Conservation (phyloP, 2,329 filamentous ascomycete genomes). For the Alternaria sp. region DNA sequence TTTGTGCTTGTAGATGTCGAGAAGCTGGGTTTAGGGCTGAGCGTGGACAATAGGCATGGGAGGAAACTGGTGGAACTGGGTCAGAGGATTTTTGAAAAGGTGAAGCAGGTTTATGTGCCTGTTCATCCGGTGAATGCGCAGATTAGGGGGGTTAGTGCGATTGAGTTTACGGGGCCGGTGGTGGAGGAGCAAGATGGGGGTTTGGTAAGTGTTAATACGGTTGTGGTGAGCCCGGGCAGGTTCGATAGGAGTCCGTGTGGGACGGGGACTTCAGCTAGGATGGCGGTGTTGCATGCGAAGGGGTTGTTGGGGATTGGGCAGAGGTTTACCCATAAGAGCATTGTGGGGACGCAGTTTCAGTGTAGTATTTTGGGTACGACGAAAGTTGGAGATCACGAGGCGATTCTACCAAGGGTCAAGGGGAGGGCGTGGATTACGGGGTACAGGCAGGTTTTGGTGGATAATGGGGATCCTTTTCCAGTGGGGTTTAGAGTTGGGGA, state of each 20-base stretch:
- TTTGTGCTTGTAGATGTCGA: constrained; percentile 53
- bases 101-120: constrained; percentile 45
- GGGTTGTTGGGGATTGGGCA: constrained; percentile 49
- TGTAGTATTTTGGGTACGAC: constrained; percentile 48
- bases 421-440: constrained; percentile 57
- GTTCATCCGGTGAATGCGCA: constrained; percentile 53
- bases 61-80: constrained; percentile 51
- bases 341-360: constrained; percentile 54
- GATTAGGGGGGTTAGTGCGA: constrained; percentile 51
- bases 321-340: constrained; percentile 49
- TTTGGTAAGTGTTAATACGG: constrained; percentile 43
- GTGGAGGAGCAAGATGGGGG: constrained; percentile 30
- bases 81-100: constrained; percentile 52
- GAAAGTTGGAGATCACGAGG: constrained; percentile 49
- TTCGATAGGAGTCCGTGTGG: constrained; percentile 57
- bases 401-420: constrained; percentile 51
- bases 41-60: constrained; percentile 43
- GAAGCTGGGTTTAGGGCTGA: constrained; percentile 48
- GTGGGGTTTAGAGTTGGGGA: constrained; percentile 49
- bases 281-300: constrained; percentile 54
- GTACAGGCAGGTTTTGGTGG: constrained; percentile 53
- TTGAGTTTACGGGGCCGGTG: constrained; percentile 49
- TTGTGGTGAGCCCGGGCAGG: constrained; percentile 55
- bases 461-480: constrained; percentile 55
- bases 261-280: constrained; percentile 53